Evolutionary conservation across 2,329 filamentous ascomycete genomes (phyloP), one percentile per base, ranked within the genome.

Genomic region (Drechslerella coelobrocha): DNA sequence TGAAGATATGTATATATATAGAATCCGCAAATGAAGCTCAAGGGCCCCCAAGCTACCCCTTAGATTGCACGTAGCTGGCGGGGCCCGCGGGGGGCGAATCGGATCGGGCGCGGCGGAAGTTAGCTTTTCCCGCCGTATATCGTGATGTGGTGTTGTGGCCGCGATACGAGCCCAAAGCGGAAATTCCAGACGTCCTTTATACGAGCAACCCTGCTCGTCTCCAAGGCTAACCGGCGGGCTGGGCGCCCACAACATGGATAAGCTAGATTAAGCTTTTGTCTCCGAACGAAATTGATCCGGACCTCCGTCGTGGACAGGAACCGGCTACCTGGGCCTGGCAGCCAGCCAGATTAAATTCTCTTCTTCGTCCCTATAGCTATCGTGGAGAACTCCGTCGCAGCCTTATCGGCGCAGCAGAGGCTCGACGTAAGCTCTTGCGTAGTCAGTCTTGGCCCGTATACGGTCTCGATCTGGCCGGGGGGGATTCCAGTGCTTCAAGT

Each of bases 131-230:
- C 29, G 27, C 29, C 21, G 29, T 53, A 23, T 43, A 24, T 39
- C 26, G 41, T 10, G 50, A 17, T 17, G 29, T 14, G 21, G 56
- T 29, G 56, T 61, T 61, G 65, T 8, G 24, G 37, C 52, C 65
- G 39, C 26, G 57, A 52, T 69, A 69, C 65, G 65, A 27, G 47
- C 65, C 65, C 57, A 47, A 69, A 57, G 9, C 41, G 65, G 65
- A 52, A 69, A 69, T 69, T 37, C 19, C 24, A 27, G 45, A 45
- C 51, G 45, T 21, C 12, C 7, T n/a, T 34, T 61, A 61, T 61
- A 61, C 57, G 57, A 53, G 55, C 21, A 27, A 59, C 41, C 26
- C 34, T 39, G n/a, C n/a, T n/a, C n/a, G n/a, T n/a, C n/a, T n/a
- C n/a, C n/a, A n/a, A n/a, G n/a, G n/a, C n/a, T n/a, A n/a, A n/a